These are phyloP conservation scores for Phytopythium montanum DNA, from an alignment of 352 stramenopile species.

Conservation along the genomic window DNA sequence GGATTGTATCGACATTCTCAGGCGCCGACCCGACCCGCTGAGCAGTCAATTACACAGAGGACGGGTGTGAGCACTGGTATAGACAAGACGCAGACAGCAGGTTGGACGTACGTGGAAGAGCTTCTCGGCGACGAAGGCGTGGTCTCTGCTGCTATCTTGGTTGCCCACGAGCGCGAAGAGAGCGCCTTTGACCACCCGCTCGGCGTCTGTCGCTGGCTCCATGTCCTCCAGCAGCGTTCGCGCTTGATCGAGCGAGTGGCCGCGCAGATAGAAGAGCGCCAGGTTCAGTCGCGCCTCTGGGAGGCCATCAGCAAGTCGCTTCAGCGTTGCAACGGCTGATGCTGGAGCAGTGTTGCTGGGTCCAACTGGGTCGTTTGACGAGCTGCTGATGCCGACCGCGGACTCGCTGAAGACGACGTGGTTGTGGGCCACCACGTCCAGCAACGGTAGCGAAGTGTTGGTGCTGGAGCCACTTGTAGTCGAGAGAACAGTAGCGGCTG, in stretches of 20 bases:
- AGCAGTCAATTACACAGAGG: not conserved
- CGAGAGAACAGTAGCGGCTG: constrained; percentile 10
- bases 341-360: not conserved
- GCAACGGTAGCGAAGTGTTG: constrained; percentile 7
- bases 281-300: constrained; percentile 53
- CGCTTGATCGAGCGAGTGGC: constrained; percentile 38
- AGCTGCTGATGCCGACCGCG: not conserved
- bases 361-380: not conserved
- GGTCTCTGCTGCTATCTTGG: constrained; percentile 51
- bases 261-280: constrained; percentile 46
- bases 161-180: constrained; percentile 59
- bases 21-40: constrained; percentile 42
- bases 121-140: constrained; percentile 74
- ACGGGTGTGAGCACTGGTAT: not conserved
- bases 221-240: constrained; percentile 59
- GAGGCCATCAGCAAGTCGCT: not conserved
- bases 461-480: not conserved
- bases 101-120: constrained; percentile 40
- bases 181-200: constrained; percentile 57
- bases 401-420: constrained; percentile 39
- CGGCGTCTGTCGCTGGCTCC: constrained; percentile 32
- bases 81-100: not conserved
- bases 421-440: constrained; percentile 53
- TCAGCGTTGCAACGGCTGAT: not conserved
- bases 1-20: constrained; percentile 59